Base-by-base conservation (phyloP, 768 basidiomycete species). In the Epithele typhae region DNA sequence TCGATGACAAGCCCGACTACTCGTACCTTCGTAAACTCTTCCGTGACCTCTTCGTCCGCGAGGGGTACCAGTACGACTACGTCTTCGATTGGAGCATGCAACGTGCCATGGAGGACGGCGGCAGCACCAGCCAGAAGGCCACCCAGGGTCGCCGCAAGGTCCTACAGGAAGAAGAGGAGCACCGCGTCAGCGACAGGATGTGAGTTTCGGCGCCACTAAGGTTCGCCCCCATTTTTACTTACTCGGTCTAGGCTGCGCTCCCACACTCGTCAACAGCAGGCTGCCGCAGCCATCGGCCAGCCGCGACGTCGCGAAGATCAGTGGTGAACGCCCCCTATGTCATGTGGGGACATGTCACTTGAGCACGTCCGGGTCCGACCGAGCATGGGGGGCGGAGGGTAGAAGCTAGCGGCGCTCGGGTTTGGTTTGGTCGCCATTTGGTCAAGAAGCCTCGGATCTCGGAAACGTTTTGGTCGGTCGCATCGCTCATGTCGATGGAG, bases 1-100 rank as follows among this genome's bases (percentile, higher is more conserved):
- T 99, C 68, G 96, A 99, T 63, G 96, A 99, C 79, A 99, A 99
- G 74, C 96, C 96, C 24, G 95, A 99, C 71, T 98, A 99, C 68
- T 97, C 94, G 4, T 99, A 99, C 74, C 81, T 99, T 7, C 92
- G 96, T 74, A 99, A 99, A 74, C 81, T 98, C 48, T 99, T 99
- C 91, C 86, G 93, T 38, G 94, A 97, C 65, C 81, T 97, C 48
- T 97, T 97, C 58, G 92, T 94, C 45, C 87, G 93, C 39, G 94
- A 96, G 65, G 92, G 94, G 45, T 97, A 90, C 76, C 93, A 97
- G 72, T 99, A 99, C 66, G 96, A 99, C 68, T 99, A 98, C 59
- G 92, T 98, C 62, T 99, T 99, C 60, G 96, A 99, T 68, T 99
- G 96, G 94, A 88, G 85, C 59, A 89, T 94, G 46, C 90, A 92